These are phyloP conservation scores for Acorus gramineus DNA, from an alignment of 106 monocot species.

Conservation along the genomic window DNA sequence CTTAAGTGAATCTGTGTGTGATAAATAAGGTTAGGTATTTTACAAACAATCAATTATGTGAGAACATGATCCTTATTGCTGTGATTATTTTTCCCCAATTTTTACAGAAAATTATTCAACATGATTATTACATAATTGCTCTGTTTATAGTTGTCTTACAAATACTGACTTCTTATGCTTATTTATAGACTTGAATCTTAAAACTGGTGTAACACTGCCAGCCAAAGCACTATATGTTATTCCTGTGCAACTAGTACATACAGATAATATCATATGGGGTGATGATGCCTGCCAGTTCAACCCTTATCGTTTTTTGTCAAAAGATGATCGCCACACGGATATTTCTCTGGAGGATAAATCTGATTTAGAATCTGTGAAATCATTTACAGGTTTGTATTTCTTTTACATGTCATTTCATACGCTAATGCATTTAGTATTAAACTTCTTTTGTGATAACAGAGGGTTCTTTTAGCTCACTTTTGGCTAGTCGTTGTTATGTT, in stretches of 20 bases:
- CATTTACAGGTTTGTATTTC: constrained; percentile 4
- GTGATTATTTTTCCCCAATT: too few relatives aligned
- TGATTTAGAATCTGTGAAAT: constrained; percentile 5
- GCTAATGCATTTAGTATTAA: not conserved
- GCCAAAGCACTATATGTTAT: constrained; percentile 52
- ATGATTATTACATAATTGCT: too few relatives aligned
- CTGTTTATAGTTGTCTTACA: not conserved
- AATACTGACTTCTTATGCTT: not conserved
- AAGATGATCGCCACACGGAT: constrained; percentile 10
- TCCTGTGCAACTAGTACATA: constrained; percentile 57
- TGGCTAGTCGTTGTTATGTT: not conserved
- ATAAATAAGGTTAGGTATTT: too few relatives aligned
- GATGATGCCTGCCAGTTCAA: constrained; percentile 46
- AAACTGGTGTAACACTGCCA: constrained; percentile 31
- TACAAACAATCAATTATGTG: too few relatives aligned
- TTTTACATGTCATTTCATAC: not conserved
- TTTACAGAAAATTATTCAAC: too few relatives aligned
- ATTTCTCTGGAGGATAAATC: not conserved
- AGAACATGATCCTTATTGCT: too few relatives aligned
- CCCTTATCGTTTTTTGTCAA: constrained; percentile 40
- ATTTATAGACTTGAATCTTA: constrained; percentile 36
- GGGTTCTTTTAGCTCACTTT: not conserved
- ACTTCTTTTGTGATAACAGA: not conserved
- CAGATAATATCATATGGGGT: constrained; percentile 54
- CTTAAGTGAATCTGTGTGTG: too few relatives aligned